A percentile compares a stretch with the other conserved stretches of the same genome.
Conservation (phyloP, 208 protist species). For the Dictyostelium gargantuum region DNA sequence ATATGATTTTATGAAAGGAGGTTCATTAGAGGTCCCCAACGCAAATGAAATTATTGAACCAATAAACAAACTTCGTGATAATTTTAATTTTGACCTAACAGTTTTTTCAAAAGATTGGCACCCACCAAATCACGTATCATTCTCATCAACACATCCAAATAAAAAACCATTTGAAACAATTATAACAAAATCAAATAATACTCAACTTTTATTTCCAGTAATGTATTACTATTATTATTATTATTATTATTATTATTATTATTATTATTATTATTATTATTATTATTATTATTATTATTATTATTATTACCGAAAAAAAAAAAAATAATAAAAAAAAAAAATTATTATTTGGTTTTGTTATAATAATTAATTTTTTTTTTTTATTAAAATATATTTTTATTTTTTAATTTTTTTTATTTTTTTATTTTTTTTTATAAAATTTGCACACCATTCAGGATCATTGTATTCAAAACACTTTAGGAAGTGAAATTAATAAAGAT, state of each 20-base stretch:
- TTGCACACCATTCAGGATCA: no score
- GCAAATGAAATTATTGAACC: conserved; percentile 61
- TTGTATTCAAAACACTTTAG: conserved; percentile 80
- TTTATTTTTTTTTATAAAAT: background rate
- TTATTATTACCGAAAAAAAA: no score
- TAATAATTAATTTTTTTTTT: no score
- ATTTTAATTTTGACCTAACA: conserved; percentile 76
- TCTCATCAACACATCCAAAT: conserved; percentile 77
- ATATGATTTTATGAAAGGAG: conserved; percentile 84
- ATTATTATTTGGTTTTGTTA: no score
- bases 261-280: background rate
- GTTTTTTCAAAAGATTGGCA: conserved; percentile 85
- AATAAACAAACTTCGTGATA: conserved; percentile 74
- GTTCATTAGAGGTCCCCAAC: conserved; percentile 66
- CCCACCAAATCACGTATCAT: conserved; percentile 81
- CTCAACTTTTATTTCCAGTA: conserved; percentile 83
- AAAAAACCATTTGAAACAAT: conserved; percentile 57
- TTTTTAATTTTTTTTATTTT: background rate
- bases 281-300: background rate
- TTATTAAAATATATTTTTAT: no score
- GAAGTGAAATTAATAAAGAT: conserved; percentile 78
- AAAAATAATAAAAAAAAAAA: background rate
- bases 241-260: background rate
- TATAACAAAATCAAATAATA: background rate
- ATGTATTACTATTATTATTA: background rate